Evolutionary conservation across 2,329 filamentous ascomycete genomes (phyloP).

Genomic region (Cercospora nicotianae): DNA sequence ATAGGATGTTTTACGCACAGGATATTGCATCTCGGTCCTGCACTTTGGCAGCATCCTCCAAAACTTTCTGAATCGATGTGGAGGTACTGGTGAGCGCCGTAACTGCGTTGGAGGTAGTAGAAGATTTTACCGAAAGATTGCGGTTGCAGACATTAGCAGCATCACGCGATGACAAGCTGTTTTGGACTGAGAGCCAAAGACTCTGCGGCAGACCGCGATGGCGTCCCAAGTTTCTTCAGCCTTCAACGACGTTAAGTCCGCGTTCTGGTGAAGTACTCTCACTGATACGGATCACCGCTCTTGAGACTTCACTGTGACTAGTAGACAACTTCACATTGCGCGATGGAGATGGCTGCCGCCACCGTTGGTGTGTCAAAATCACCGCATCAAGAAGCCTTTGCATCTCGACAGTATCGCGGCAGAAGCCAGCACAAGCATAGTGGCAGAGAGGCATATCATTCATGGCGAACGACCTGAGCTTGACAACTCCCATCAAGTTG

Average conservation of each 20-base stretch:
- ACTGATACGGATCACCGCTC: background rate
- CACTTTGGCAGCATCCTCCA: background rate
- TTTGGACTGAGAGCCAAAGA: background rate
- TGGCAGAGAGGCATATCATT: background rate
- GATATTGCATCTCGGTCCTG: background rate
- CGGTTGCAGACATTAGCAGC: background rate
- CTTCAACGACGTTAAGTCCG: background rate
- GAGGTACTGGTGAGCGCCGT: background rate
- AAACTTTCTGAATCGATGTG: background rate
- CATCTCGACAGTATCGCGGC: background rate
- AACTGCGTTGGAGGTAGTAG: background rate
- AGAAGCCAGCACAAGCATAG: background rate
- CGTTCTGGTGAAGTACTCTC: background rate
- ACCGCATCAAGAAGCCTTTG: background rate
- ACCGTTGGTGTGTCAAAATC: background rate
- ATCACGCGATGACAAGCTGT: background rate
- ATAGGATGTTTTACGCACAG: background rate
- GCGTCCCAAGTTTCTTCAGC: background rate
- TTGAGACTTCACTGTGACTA: background rate
- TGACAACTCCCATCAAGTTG: background rate
- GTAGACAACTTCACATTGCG: background rate
- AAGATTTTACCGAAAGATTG: background rate
- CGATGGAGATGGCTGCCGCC: background rate
- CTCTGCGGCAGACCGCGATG: background rate
- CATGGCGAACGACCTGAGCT: background rate